Evolutionary conservation across 495 filamentous ascomycete genomes (phyloP).

Genomic region (Penicillium goetzii): DNA sequence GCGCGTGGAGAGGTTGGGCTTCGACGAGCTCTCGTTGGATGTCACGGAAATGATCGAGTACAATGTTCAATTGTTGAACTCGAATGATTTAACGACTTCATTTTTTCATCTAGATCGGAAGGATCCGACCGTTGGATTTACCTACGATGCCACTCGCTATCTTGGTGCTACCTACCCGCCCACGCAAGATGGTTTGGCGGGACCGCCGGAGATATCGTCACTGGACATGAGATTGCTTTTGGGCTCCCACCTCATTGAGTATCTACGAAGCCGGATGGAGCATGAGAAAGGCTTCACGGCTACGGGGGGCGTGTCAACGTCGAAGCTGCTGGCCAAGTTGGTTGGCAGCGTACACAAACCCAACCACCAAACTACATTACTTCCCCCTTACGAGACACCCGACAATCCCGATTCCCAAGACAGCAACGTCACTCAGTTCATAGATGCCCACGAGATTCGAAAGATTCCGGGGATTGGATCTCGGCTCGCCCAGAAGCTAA

Average conservation of each 20-base stretch:
- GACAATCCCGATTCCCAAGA: constrained; percentile 15
- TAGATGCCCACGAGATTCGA: constrained; percentile 76
- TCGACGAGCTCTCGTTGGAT: constrained; percentile 84
- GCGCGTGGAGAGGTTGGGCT: constrained; percentile 77
- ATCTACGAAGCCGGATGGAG: constrained; percentile 73
- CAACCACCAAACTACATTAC: constrained; percentile 78
- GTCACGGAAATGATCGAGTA: constrained; percentile 84
- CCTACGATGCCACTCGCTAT: constrained; percentile 68
- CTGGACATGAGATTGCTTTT: constrained; percentile 62
- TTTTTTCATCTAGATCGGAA: constrained; percentile 78
- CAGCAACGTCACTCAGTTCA: constrained; percentile 66
- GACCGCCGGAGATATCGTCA: constrained; percentile 13
- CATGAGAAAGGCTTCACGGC: constrained; percentile 81
- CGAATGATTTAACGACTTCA: constrained; percentile 61
- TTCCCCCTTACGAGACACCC: constrained; percentile 58
- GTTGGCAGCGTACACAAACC: constrained; percentile 86
- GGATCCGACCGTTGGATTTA: constrained; percentile 80
- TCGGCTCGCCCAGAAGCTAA: constrained; percentile 72
- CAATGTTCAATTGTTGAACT: constrained; percentile 73
- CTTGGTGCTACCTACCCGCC: constrained; percentile 61
- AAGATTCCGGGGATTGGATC: constrained; percentile 86
- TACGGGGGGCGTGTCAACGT: constrained; percentile 85
- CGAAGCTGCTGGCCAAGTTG: constrained; percentile 82
- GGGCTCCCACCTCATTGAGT: constrained; percentile 73
- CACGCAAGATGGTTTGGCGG: background rate